Conservation (phyloP, 228 moss, liverwort and hornwort genomes). For the Sphagnum fallax region DNA sequence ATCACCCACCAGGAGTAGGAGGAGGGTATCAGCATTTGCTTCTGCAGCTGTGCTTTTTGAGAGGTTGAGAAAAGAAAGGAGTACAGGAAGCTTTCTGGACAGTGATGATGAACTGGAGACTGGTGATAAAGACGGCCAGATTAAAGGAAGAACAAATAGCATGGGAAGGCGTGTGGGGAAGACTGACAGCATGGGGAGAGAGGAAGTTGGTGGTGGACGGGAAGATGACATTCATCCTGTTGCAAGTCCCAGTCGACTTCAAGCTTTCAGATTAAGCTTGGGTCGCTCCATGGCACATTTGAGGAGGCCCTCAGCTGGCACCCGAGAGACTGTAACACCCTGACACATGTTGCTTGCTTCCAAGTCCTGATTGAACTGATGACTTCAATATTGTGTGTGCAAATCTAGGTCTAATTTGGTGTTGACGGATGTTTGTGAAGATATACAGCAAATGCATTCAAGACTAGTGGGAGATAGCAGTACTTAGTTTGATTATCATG, state of each 20-base stretch:
- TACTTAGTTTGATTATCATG: no score
- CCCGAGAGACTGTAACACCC: slow-evolving; percentile 41
- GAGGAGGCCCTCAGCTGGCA: slow-evolving; percentile 43
- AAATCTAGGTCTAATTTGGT: no score
- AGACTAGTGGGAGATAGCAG: no score
- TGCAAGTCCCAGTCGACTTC: slow-evolving; percentile 45
- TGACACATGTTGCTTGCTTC: neutral
- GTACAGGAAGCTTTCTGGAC: slow-evolving; percentile 26
- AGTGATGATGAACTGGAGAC: slow-evolving; percentile 30
- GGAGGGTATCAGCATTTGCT: slow-evolving; percentile 62
- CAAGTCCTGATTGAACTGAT: no score
- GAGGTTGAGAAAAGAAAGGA: slow-evolving; percentile 63
- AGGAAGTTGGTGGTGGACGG: slow-evolving; percentile 30
- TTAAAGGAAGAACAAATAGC: slow-evolving; percentile 35
- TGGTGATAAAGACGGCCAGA: slow-evolving; percentile 18
- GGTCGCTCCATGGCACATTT: slow-evolving; percentile 59
- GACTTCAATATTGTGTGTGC: no score
- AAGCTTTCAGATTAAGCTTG: slow-evolving; percentile 51
- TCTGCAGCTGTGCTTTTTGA: slow-evolving; percentile 85
- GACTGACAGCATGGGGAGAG: slow-evolving; percentile 48
- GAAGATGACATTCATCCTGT: slow-evolving; percentile 21
- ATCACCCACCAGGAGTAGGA: slow-evolving; percentile 42
- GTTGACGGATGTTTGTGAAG: no score
- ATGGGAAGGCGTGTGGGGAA: slow-evolving; percentile 36
- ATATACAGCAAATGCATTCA: no score